phyloP scores from a whole-genome alignment of 495 filamentous ascomycete genomes.

The Monascus purpureus region DNA sequence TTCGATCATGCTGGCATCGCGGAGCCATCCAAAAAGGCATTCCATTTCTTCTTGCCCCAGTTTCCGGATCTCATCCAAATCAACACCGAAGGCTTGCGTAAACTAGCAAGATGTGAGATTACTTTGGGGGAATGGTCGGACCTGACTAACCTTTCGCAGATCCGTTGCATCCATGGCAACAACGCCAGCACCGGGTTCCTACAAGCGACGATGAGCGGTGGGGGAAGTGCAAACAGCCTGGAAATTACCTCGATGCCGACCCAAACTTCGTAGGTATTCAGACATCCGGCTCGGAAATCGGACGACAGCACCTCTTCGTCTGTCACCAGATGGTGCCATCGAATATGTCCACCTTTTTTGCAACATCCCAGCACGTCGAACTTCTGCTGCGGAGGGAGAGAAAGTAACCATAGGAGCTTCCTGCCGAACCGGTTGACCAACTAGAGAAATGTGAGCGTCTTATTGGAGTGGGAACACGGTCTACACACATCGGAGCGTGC shows the following conservation, averaged over 20 bases:
- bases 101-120: not conserved
- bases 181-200: constrained; percentile 1
- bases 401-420: not conserved
- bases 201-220: not conserved
- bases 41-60: not conserved
- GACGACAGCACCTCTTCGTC: not conserved
- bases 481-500: not conserved
- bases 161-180: not conserved
- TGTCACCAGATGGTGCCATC: not conserved
- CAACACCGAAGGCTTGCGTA: not conserved
- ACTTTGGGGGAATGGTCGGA: not conserved
- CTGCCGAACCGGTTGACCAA: not conserved
- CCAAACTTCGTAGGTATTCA: not conserved
- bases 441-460: not conserved
- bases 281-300: not conserved
- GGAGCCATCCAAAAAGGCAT: not conserved
- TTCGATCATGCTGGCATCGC: not conserved
- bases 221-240: not conserved
- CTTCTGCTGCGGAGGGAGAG: not conserved
- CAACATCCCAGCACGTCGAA: not conserved
- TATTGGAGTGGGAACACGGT: not conserved
- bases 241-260: not conserved
- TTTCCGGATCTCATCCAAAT: not conserved
- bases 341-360: not conserved
- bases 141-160: not conserved